phyloP scores from a whole-genome alignment of 768 basidiomycete genomes.

The Cubamyces lactineus region DNA sequence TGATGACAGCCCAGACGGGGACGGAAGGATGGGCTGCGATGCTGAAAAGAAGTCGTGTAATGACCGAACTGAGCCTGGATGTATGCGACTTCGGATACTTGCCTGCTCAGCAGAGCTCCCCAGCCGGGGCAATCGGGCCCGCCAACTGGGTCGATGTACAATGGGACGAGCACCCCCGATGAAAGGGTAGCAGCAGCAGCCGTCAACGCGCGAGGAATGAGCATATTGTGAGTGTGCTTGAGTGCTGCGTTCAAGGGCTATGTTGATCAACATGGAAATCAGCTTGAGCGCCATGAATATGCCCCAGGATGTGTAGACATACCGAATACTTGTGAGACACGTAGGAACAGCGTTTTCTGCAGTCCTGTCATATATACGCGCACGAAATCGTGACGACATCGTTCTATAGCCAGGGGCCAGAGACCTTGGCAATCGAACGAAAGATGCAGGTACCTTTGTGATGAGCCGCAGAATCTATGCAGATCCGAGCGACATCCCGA shows the following conservation, averaged over 20 bases:
- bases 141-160: slow-evolving; percentile 17
- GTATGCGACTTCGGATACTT: neutral
- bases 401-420: too few species aligned
- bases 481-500: too few species aligned
- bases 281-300: neutral
- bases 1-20: slow-evolving; percentile 37
- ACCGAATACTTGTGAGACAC: too few species aligned
- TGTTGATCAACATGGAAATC: neutral
- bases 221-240: neutral
- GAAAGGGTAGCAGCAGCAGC: slow-evolving; percentile 16
- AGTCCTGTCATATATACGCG: too few species aligned
- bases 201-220: neutral
- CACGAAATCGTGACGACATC: too few species aligned
- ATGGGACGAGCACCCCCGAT: slow-evolving; percentile 12
- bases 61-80: too few species aligned
- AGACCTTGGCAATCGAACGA: too few species aligned
- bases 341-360: too few species aligned
- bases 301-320: too few species aligned
- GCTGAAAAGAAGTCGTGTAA: slow-evolving; percentile 13
- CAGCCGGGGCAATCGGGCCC: slow-evolving; percentile 8
- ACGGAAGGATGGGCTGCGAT: slow-evolving; percentile 33
- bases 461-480: too few species aligned
- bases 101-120: slow-evolving; percentile 7
- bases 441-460: too few species aligned
- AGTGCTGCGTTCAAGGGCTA: neutral